Evolutionary conservation across 179 eudicot genomes (phyloP).

Genomic region (Vitellaria paradoxa): DNA sequence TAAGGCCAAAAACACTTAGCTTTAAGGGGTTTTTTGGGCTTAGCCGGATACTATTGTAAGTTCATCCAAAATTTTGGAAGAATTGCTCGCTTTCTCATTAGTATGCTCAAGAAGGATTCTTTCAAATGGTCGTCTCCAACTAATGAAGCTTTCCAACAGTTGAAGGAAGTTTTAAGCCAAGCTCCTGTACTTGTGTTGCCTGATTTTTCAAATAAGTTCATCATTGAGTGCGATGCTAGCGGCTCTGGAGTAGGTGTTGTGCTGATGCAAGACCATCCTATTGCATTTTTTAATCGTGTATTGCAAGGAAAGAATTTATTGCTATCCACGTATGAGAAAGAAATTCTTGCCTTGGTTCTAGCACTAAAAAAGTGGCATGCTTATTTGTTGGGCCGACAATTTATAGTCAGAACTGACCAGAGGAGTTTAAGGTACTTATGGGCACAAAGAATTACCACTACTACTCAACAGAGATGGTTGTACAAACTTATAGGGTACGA

Average conservation of each 20-base stretch:
- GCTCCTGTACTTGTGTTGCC: background rate
- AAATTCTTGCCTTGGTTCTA: background rate
- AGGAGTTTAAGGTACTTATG: background rate
- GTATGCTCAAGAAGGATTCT: background rate
- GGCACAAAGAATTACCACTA: background rate
- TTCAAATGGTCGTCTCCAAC: background rate
- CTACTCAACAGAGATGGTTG: background rate
- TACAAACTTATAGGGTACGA: background rate
- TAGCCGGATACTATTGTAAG: background rate
- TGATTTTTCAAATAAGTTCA: background rate
- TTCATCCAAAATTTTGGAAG: background rate
- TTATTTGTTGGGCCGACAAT: background rate
- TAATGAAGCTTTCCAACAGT: background rate
- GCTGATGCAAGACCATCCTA: background rate
- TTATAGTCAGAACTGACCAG: background rate
- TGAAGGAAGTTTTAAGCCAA: background rate
- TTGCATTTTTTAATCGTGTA: background rate
- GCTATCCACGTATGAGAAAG: too few relatives aligned
- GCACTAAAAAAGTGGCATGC: conserved; percentile 1
- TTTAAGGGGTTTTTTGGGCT: background rate
- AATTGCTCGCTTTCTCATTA: background rate
- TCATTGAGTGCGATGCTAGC: background rate
- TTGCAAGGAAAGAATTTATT: background rate
- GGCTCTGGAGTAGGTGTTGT: background rate
- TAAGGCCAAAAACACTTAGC: background rate